Base-by-base conservation (phyloP, 2,329 filamentous ascomycete species). In the Proliferodiscus dingleyae region DNA sequence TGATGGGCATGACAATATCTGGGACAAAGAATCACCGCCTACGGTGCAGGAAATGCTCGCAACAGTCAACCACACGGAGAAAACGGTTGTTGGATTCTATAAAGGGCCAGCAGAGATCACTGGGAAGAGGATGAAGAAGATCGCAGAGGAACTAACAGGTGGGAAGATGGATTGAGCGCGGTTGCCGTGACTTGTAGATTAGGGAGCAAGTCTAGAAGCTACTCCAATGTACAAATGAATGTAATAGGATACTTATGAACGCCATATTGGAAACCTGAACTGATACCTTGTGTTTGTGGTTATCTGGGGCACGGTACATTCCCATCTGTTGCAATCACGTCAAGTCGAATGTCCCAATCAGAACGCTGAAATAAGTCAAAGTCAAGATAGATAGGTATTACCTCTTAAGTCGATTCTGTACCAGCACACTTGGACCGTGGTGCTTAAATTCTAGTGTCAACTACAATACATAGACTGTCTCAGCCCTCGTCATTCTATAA, bases 71-170 rank as follows among this genome's bases (percentile, higher is more conserved):
- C 60, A 56, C 18, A 56, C 51, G 4, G 47, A 61, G 43, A 61
- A 52, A 43, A 66, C 50, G 53, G 68, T 61, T 44, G 53, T 66
- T 50, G 62, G 53, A 41, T 65, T 51, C 37, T 49, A 62, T 29
- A 37, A 30, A 24, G 50, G 54, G 5, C 60, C 60, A 32, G 58
- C 55, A 13, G 41, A 42, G n/a, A 32, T 77, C 36, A 74, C 73
- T 26, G 73, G 75, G 60, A 69, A 77, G 51, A 72, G 83, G 56
- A 71, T 85, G 60, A 77, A 73, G 68, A 78, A 72, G 64, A 75
- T 87, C 60, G 80, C 77, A 7, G 82, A 85, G 65, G 73, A 77
- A 57, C 70, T 87, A 57, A 86, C 81, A 16, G 83, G 83, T 45
- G 82, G 82, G 41, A 84, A 81, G 69, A 70, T 80, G 64, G 62